Base-by-base conservation (phyloP, 768 basidiomycete species). In the Mycena vulgaris region DNA sequence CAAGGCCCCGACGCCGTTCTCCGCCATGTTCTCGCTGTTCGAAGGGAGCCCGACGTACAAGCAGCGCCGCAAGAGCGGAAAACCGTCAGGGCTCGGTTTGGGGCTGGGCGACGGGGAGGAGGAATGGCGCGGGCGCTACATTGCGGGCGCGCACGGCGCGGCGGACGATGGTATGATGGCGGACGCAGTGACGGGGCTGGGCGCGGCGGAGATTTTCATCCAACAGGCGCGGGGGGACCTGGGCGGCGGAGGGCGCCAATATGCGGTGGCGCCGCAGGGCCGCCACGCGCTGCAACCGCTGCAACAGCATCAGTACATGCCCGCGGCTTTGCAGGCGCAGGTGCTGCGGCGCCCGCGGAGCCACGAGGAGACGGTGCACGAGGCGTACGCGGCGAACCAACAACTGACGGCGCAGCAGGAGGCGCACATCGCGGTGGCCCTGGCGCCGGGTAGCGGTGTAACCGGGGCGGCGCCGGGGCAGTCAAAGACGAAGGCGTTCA, bases 11-110 rank as follows among this genome's bases (percentile, higher is more conserved):
- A 89, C 82, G 25, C 82, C 89, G 19, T 88, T 92, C 80, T 89
- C 92, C 78, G 86, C 85, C 30, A 87, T 89, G 78, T 87, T 93
- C 77, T 89, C 92, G n/a, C 82, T 95, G 52, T 92, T 95, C 60
- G 93, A 94, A 78, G 95, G 95, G 17, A 92, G 89, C 69, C 92
- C 95, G 6, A 89, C 90, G 4, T 98, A 98, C 85, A 98, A 98
- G 82, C 92, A 94, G 76, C 87, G 96, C 28, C 88, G 93, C 72
- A 95, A 95, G 79, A 85, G 86, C 37, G 78, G 82, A 33, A 89
- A 88, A 65, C 23, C 73, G 70, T 65, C 75, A 76, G 6, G 71
- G 68, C 57, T 72, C 39, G 77, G 78, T 48, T 68, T 72, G 59
- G 33, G 37, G 75, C 72, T 55, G 56, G 81, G 74, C 67, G 47